These are phyloP conservation scores for Trichoderma sp. DNA, from an alignment of 2,329 filamentous ascomycete species.

Conservation along the genomic window DNA sequence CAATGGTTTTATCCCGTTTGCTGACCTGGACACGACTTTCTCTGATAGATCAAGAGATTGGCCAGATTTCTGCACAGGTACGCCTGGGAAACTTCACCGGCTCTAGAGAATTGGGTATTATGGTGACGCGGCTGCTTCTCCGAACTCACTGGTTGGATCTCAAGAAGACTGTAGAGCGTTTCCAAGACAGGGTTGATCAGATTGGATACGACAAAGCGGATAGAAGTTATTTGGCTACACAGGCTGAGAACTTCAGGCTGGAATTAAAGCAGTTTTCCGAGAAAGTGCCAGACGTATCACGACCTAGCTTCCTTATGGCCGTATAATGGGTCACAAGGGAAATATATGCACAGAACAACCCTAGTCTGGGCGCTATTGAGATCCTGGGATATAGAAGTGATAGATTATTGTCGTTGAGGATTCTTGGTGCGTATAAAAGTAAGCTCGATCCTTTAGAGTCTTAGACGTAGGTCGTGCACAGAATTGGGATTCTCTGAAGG, in stretches of 20 bases:
- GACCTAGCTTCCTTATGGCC: background rate
- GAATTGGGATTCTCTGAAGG: no score
- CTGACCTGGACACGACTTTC: background rate
- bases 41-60: background rate
- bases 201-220: background rate
- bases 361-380: no score
- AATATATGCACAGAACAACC: no score
- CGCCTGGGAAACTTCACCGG: background rate
- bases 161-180: background rate
- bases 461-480: no score
- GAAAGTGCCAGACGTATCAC: background rate
- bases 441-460: no score
- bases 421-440: no score
- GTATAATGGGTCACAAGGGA: no score
- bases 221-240: background rate
- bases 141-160: background rate
- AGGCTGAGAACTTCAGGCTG: background rate
- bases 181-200: background rate
- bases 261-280: background rate
- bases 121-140: background rate
- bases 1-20: background rate
- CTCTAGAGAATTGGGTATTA: background rate
- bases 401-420: no score
- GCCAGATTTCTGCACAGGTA: background rate
- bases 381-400: no score